Conservation (phyloP, 306 rosid genomes). For the Glycine tomentella region DNA sequence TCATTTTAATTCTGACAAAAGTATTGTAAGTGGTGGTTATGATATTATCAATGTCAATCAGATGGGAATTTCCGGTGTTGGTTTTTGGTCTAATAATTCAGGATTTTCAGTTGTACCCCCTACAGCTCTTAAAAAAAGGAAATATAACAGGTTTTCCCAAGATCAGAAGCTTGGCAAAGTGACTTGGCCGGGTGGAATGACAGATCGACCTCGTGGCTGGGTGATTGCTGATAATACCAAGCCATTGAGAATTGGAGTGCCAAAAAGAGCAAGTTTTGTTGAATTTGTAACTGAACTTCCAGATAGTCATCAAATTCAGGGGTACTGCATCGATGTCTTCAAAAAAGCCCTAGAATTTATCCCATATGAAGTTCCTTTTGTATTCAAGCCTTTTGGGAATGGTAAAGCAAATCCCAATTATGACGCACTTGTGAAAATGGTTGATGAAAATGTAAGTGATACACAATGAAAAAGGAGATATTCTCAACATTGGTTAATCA, state of each 20-base stretch:
- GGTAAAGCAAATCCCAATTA: constrained; percentile 84
- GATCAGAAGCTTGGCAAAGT: constrained; percentile 73
- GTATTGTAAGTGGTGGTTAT: constrained; percentile 66
- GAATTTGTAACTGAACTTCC: constrained; percentile 73
- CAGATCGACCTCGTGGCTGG: constrained; percentile 91
- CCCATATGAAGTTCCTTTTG: constrained; percentile 81
- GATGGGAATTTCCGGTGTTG: constrained; percentile 56
- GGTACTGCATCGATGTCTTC: constrained; percentile 87
- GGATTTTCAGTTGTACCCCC: constrained; percentile 79
- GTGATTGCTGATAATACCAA: constrained; percentile 73
- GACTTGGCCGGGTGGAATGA: constrained; percentile 92
- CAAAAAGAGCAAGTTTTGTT: constrained; percentile 83
- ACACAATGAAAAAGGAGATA: constrained; percentile 18
- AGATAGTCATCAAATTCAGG: constrained; percentile 57
- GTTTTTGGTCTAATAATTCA: constrained; percentile 79
- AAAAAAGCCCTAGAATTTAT: constrained; percentile 66
- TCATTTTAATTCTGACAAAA: constrained; percentile 65
- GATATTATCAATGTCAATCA: constrained; percentile 76
- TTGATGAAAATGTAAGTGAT: constrained; percentile 70
- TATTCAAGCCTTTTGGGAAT: constrained; percentile 72
- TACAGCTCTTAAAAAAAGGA: constrained; percentile 51
- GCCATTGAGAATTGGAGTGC: constrained; percentile 90
- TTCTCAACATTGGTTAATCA: constrained; percentile 26
- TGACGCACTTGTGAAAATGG: constrained; percentile 67
- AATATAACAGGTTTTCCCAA: constrained; percentile 38